Evolutionary conservation across 441 rosid genomes (phyloP), one percentile per base, ranked within the genome.

Genomic region (Theobroma grandiflorum): DNA sequence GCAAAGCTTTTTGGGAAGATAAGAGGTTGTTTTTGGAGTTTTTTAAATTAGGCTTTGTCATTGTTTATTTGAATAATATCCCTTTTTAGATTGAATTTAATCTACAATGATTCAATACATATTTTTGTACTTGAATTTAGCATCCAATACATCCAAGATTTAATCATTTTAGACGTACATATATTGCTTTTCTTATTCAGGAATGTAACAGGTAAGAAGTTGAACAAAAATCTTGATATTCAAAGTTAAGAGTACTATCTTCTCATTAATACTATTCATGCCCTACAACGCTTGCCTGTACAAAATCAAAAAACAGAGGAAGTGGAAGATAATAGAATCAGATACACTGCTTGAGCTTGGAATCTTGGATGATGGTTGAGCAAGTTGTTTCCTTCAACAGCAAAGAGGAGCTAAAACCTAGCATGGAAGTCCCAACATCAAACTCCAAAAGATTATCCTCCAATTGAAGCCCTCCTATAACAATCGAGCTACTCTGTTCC

Each of bases 361-460:
- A 79, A 63, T 70, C 26, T 2, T 53, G 45, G 38, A 77, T 4
- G 15, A 82, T 72, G 7, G 67, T 50, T 45, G 89, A 82, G 35
- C 84, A 86, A 70, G 85, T 15, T 26, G 78, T 78, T 57, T 75
- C 76, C 53, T 38, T 80, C 69, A 40, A 58, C 79, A 81, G 62
- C 62, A 82, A 69, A 11, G 85, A 66, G 12, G 75, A 68, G 42
- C 87, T 90, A 81, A 95, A 89, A 11, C 99, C 95, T 15, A 93
- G 22, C 91, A 89, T 78, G 3, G 89, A 86, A 63, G 79, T 80
- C 42, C 88, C 92, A 64, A 88, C 62, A 87, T 94, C 95, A 67
- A 95, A 90, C 77, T 93, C 94, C 74, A 92, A 67, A 40, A 88
- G 67, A 3, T 79, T 86, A 16, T 91, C 96, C 83, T 94, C 99